Conservation (phyloP, 257 asterid species). For the Verbascum thapsus region DNA sequence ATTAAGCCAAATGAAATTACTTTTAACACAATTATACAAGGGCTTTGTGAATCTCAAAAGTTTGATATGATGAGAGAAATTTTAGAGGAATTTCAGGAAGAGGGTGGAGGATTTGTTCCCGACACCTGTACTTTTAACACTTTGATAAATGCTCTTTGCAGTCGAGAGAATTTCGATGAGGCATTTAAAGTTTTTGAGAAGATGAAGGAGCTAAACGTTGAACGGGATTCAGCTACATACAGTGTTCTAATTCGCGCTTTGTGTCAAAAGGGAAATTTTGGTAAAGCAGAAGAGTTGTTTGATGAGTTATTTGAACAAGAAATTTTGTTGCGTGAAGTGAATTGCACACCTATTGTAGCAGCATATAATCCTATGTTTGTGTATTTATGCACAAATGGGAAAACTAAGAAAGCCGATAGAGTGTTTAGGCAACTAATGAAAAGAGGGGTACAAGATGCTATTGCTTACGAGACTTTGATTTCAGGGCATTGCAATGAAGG, state of each 20-base stretch:
- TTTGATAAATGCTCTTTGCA: slow-evolving; percentile 67
- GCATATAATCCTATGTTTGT: slow-evolving; percentile 69
- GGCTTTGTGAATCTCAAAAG: slow-evolving; percentile 62
- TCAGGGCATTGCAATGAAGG: slow-evolving; percentile 77
- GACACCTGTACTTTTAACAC: slow-evolving; percentile 79
- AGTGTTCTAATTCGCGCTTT: slow-evolving; percentile 61
- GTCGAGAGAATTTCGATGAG: slow-evolving; percentile 47
- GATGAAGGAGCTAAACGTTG: slow-evolving; percentile 64
- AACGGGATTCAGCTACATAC: slow-evolving; percentile 66
- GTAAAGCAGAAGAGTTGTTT: slow-evolving; percentile 61
- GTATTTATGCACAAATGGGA: slow-evolving; percentile 59
- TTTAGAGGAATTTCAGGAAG: slow-evolving; percentile 38
- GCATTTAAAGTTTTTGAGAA: slow-evolving; percentile 55
- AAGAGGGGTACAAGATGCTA: slow-evolving; percentile 71
- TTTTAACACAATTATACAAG: slow-evolving; percentile 69
- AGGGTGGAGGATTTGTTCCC: slow-evolving; percentile 53
- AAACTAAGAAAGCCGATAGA: slow-evolving; percentile 71
- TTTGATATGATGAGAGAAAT: slow-evolving; percentile 59
- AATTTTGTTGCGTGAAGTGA: slow-evolving; percentile 45
- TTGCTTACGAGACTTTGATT: slow-evolving; percentile 68
- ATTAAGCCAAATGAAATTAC: slow-evolving; percentile 61
- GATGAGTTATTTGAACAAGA: slow-evolving; percentile 56
- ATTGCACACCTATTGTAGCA: slow-evolving; percentile 64
- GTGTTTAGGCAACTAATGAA: slow-evolving; percentile 72
- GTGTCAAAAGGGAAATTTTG: slow-evolving; percentile 48